Evolutionary conservation across 768 basidiomycete species (phyloP), one percentile per base, ranked within the genome.

Genomic region (Termitomyces sp.): DNA sequence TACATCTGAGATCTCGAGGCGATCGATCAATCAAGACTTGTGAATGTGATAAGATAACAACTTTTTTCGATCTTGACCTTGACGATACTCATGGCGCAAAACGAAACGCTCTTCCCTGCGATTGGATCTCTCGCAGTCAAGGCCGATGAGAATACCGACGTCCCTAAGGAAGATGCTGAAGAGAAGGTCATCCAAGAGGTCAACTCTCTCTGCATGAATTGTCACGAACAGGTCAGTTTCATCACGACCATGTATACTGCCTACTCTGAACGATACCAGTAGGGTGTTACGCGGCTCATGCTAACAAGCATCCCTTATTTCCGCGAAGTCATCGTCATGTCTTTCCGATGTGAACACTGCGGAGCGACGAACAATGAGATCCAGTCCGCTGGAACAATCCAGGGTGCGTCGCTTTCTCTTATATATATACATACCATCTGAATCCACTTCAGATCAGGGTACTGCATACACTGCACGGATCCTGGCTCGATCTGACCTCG

Each of bases 261-360:
- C 33, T 12, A 56, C 59, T 64, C 68, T 72, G 62, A 69, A 66
- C 46, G 57, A 56, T 61, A 58, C 54, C 63, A 73, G 66, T 80
- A 98, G 94, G 96, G 96, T 36, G 77, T 80, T 13, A 99, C 97
- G 0, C 80, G 94, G 46, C 75, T 99, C 67, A 84, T 99, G 67
- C 79, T 99, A 53, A 98, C 96, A 0, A 87, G 88, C 3, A 99
- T 99, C 53, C 97, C 97, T 0, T 98, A 88, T 79, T 98, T 98
- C 79, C 81, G 86, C 49, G 93, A 99, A 73, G 88, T 98, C 55
- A 91, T 99, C 65, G 86, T 98, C 62, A 94, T 96, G 87, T 96
- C 94, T 42, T 99, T 99, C 79, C 84, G 90, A 59, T 99, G 97
- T 71, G 93, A 96, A 60, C 88, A 94, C 69, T 99, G 97, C 68